These are phyloP conservation scores for Ochetophila trinervis DNA, from an alignment of 306 rosid species.

Conservation along the genomic window DNA sequence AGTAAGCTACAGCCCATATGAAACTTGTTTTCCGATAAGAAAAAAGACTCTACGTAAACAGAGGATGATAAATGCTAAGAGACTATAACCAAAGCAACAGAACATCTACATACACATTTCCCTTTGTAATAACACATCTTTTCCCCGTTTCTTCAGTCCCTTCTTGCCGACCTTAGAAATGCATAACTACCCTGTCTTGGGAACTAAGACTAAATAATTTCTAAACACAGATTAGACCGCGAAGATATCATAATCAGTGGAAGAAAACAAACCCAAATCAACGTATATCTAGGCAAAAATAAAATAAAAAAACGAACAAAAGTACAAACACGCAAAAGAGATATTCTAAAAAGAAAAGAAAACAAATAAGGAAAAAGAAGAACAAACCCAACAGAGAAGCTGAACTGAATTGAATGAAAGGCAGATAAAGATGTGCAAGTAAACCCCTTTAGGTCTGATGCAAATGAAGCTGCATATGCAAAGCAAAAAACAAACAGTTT, in stretches of 20 bases:
- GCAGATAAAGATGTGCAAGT: conserved; percentile 9
- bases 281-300: conserved; percentile 2
- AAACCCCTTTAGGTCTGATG: conserved; percentile 1
- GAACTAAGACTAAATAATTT: no score
- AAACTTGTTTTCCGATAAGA: no score
- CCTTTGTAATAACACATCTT: no score
- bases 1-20: no score
- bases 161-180: no score
- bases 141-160: no score
- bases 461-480: conserved; percentile 14
- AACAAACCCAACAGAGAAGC: conserved; percentile 32
- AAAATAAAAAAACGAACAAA: conserved; percentile 9
- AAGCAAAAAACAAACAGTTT: not conserved
- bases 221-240: no score
- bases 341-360: not conserved
- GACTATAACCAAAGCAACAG: no score
- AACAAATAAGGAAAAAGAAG: not conserved
- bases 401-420: conserved; percentile 4
- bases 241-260: not conserved
- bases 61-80: no score
- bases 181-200: no score
- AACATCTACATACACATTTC: no score
- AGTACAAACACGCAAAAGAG: not conserved
- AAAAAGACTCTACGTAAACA: no score
- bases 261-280: conserved; percentile 13